These are phyloP conservation scores for Leccinum ochraceum DNA, from an alignment of 768 basidiomycete genomes.

Conservation along the genomic window DNA sequence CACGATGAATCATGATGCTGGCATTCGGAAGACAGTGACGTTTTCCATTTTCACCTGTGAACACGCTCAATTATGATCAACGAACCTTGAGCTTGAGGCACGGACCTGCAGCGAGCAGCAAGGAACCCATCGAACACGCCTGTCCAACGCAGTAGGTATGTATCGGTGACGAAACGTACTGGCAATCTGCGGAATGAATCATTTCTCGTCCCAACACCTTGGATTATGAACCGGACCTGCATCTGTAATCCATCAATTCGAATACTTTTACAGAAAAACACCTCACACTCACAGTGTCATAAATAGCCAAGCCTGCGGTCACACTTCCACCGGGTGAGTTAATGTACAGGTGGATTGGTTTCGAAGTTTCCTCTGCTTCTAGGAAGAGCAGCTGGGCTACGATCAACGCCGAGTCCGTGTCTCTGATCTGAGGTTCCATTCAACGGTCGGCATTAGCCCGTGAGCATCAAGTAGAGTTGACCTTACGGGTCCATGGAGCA, in stretches of 20 bases:
- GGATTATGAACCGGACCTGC: slow-evolving; percentile 51
- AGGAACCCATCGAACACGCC: slow-evolving; percentile 95
- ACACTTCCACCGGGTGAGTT: slow-evolving; percentile 97
- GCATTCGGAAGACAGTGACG: slow-evolving; percentile 91
- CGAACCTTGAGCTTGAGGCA: slow-evolving; percentile 11
- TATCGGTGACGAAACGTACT: slow-evolving; percentile 94
- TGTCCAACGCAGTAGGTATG: slow-evolving; percentile 97
- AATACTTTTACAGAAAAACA: slow-evolving; percentile 8
- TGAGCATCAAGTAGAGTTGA: slow-evolving; percentile 10
- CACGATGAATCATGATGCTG: slow-evolving; percentile 98
- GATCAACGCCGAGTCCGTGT: slow-evolving; percentile 83
- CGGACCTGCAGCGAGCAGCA: slow-evolving; percentile 81
- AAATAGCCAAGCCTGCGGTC: slow-evolving; percentile 94
- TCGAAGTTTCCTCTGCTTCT: slow-evolving; percentile 92
- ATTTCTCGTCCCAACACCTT: slow-evolving; percentile 13
- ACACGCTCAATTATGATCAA: slow-evolving; percentile 15
- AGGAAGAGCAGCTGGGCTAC: slow-evolving; percentile 94
- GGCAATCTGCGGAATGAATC: slow-evolving; percentile 27
- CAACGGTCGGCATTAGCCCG: slow-evolving; percentile 13
- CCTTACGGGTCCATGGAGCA: slow-evolving; percentile 89
- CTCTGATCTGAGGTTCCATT: slow-evolving; percentile 65
- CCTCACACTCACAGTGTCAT: slow-evolving; percentile 77
- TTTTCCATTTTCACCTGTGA: slow-evolving; percentile 77
- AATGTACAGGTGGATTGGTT: slow-evolving; percentile 96
- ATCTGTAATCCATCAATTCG: slow-evolving; percentile 48